Conservation (phyloP, 1,284 basidiomycete genomes). For the Stereum hirsutum region DNA sequence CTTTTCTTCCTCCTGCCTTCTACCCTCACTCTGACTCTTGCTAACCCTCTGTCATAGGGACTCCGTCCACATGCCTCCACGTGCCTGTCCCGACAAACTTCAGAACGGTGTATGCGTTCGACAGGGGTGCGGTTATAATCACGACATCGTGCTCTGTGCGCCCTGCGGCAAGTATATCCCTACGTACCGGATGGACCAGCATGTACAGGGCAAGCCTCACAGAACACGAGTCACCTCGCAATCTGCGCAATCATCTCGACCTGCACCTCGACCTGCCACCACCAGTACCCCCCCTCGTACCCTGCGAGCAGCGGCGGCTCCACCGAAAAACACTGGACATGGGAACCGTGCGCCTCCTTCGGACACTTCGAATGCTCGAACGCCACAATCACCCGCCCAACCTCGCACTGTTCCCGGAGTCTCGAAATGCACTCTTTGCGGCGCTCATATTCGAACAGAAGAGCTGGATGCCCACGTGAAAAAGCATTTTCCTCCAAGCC, state of each 20-base stretch:
- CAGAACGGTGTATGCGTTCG: constrained; percentile 4
- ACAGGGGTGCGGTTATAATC: constrained; percentile 2
- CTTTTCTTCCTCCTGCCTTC: neutral
- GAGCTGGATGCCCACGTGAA: no score
- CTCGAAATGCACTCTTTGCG: no score
- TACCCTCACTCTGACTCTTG: neutral
- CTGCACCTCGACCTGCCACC: neutral
- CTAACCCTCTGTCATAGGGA: neutral
- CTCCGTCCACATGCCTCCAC: neutral
- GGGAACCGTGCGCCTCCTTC: no score
- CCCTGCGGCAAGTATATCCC: constrained; percentile 6
- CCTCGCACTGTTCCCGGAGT: no score
- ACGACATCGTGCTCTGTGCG: constrained; percentile 7
- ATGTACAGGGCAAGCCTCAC: constrained; percentile 1
- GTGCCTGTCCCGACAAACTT: constrained; percentile 4
- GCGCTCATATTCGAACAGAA: no score
- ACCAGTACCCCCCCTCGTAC: no score
- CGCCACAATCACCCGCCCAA: no score
- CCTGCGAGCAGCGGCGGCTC: no score
- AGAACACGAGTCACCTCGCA: constrained; percentile 2
- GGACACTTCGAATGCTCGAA: no score
- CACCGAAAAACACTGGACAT: no score
- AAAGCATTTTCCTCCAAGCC: no score
- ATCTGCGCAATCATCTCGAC: neutral
- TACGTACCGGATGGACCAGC: neutral